Evolutionary conservation across 768 basidiomycete species (phyloP), one percentile per base, ranked within the genome.

Genomic region (Sutorius australiensis): DNA sequence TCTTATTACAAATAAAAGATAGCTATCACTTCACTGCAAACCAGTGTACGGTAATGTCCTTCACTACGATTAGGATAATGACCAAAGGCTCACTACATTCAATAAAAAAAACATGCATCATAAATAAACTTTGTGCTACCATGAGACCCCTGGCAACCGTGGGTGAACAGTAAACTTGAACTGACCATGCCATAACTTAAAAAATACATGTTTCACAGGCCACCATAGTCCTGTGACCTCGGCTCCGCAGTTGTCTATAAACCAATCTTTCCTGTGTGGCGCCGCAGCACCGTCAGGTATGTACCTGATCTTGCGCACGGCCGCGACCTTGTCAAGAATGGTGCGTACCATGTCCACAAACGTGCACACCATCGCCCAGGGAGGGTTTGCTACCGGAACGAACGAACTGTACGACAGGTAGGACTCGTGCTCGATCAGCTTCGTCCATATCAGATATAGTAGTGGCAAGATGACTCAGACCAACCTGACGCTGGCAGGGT

Each of bases 311-410:
- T 28, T 13, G n/a, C 60, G 32, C 24, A 46, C 33, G 30, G 13
- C 44, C 19, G 8, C 21, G 12, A 53, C 6, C 0, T 50, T 30
- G 31, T 47, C 34, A 14, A 49, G 9, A 24, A 16, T 36, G 11
- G 11, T 11, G 10, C 41, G 39, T 24, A 40, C 33, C 44, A 74
- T 76, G 74, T 40, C 70, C 31, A 41, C 61, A 33, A 61, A 60
- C 0, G 79, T 94, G 0, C 89, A 94, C 55, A 53, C 67, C 4
- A 56, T 90, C 31, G 92, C 92, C n/a, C 71, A 80, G 59, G 63
- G 64, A 30, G 93, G 93, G 3, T 95, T 92, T 61, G 87, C 81
- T 1, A 63, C 72, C 16, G 93, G 90, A 1, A 94, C 90, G 1
- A 95, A 92, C 64, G 89, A 89, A 43, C 71, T 89, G 4, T 92